phyloP scores from a whole-genome alignment of 768 basidiomycete species.

The Tylopilus rubrobrunneus region DNA sequence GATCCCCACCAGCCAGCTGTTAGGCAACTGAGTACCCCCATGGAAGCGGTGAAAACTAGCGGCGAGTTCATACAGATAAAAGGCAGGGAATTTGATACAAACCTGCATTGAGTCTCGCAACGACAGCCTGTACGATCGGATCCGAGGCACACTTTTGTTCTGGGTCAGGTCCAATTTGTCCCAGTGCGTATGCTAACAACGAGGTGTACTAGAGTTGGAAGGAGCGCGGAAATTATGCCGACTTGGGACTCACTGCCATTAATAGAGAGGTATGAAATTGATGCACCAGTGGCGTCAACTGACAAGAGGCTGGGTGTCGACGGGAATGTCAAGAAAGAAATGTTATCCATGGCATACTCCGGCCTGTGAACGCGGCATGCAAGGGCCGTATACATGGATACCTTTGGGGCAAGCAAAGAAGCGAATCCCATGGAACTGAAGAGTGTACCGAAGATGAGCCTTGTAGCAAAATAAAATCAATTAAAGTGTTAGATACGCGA shows the following conservation, averaged over 20 bases:
- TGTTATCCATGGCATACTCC: conserved; percentile 34
- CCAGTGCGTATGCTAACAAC: neutral
- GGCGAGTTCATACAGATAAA: conserved; percentile 1
- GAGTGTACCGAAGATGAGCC: conserved; percentile 56
- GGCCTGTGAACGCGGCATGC: conserved; percentile 68
- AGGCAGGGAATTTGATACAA: conserved; percentile 15
- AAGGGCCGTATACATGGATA: conserved; percentile 72
- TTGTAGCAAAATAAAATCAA: conserved; percentile 24
- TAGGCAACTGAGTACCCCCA: conserved; percentile 71
- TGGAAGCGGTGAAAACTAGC: conserved; percentile 57
- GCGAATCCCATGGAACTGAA: conserved; percentile 52
- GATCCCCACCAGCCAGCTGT: conserved; percentile 87
- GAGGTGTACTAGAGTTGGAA: conserved; percentile 1
- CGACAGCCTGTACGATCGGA: conserved; percentile 69
- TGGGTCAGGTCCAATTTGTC: neutral
- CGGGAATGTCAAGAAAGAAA: neutral
- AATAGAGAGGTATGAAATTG: neutral
- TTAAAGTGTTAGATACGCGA: neutral
- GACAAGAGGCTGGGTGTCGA: neutral
- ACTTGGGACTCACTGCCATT: neutral
- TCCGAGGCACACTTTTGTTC: conserved; percentile 53
- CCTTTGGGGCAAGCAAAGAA: conserved; percentile 61
- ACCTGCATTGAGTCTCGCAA: conserved; percentile 64
- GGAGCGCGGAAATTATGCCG: neutral
- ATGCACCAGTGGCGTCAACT: neutral